A percentile compares a stretch with the other conserved stretches of the same genome.
These are phyloP conservation scores for Pseudofabraea citricarpa DNA, from an alignment of 2,329 filamentous ascomycete genomes.

Conservation along the genomic window DNA sequence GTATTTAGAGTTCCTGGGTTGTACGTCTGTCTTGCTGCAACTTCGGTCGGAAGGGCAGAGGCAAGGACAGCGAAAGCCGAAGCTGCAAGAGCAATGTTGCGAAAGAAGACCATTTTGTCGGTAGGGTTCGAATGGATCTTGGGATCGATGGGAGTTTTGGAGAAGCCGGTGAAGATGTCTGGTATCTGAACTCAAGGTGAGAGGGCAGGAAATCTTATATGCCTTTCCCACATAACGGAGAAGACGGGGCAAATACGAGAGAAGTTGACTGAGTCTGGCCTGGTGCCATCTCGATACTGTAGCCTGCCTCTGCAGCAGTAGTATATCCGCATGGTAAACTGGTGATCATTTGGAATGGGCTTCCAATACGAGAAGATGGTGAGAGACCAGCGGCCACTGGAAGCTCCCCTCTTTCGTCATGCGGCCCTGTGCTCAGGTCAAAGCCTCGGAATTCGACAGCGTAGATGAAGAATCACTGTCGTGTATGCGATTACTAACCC, in stretches of 20 bases:
- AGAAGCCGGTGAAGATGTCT: background rate
- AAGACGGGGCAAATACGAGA: background rate
- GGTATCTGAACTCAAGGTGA: background rate
- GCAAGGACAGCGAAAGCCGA: conserved; percentile 9
- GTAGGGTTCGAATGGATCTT: background rate
- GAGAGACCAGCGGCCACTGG: background rate
- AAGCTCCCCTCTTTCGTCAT: background rate
- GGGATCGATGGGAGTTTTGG: background rate
- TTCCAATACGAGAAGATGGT: background rate
- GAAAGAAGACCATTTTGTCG: conserved; percentile 13
- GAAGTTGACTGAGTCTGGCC: background rate
- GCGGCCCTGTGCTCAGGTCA: background rate
- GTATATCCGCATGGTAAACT: background rate
- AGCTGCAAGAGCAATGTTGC: conserved; percentile 10
- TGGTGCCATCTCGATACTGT: background rate
- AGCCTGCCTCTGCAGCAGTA: background rate
- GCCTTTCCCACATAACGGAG: background rate
- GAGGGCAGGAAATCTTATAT: background rate
- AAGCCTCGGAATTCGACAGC: no score
- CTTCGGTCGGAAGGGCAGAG: conserved; percentile 7
- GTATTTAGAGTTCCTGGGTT: conserved; percentile 16
- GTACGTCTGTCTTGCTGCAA: conserved; percentile 8
- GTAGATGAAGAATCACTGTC: no score
- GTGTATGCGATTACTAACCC: no score
- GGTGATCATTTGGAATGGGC: background rate